These are phyloP conservation scores for Magnolia sinica DNA, from an alignment of 164 flowering plant species.

Conservation along the genomic window DNA sequence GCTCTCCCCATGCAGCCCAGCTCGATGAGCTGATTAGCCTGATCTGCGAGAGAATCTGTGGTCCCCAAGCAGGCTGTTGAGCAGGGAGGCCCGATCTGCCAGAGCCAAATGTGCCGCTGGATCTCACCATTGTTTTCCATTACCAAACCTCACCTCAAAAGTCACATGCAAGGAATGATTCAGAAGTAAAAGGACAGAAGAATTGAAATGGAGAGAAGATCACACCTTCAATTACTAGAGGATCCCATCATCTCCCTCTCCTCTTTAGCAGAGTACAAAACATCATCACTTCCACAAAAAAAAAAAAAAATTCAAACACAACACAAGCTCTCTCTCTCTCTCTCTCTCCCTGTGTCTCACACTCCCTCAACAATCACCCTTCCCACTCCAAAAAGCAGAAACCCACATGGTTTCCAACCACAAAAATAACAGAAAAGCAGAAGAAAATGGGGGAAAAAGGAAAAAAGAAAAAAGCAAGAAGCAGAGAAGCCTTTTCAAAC, in stretches of 20 bases:
- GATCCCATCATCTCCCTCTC: background rate
- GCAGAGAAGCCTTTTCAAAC: slow-evolving; percentile 6
- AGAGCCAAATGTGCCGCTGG: too few relatives aligned
- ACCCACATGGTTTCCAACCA: background rate
- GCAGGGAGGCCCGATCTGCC: too few relatives aligned
- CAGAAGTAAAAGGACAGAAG: background rate
- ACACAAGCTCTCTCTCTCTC: background rate
- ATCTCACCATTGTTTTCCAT: too few relatives aligned
- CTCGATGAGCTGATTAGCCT: too few relatives aligned
- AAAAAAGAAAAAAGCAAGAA: background rate
- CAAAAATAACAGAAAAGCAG: background rate
- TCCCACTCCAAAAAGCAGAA: background rate
- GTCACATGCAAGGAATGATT: too few relatives aligned
- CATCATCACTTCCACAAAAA: background rate
- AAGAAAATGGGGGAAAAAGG: too few relatives aligned
- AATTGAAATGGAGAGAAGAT: background rate
- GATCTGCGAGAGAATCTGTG: too few relatives aligned
- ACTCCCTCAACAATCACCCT: background rate
- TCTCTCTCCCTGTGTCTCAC: too few relatives aligned
- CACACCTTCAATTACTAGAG: background rate
- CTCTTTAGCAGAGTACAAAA: background rate
- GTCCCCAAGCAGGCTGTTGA: too few relatives aligned
- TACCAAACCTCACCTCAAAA: too few relatives aligned
- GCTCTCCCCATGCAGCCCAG: too few relatives aligned
- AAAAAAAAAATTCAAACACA: background rate